Evolutionary conservation across 192 early-diverging fungal genomes (phyloP).

Genomic region (Haplosporangium gracile): DNA sequence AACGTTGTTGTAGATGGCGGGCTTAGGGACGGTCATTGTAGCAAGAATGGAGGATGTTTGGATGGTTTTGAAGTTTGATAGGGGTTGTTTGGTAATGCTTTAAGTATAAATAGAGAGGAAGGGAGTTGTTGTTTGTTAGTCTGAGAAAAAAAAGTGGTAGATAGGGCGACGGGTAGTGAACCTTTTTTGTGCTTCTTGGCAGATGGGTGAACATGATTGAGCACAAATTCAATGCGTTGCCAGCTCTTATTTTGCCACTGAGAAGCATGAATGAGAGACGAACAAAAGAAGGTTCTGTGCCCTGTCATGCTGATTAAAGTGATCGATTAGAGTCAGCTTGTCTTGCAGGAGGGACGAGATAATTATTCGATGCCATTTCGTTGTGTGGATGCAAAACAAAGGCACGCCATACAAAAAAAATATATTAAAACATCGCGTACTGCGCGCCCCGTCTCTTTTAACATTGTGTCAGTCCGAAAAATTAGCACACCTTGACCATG

Average conservation of each 20-base stretch:
- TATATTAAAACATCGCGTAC: too few species aligned
- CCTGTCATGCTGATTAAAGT: neutral
- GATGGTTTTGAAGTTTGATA: neutral
- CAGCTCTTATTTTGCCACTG: too few species aligned
- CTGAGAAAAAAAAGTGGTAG: neutral
- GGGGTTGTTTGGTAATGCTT: neutral
- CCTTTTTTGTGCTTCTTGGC: neutral
- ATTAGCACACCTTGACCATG: too few species aligned
- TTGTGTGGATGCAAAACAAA: too few species aligned
- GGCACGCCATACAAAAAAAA: too few species aligned
- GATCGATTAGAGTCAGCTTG: neutral
- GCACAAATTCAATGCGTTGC: too few species aligned
- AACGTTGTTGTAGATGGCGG: slow-evolving; percentile 64
- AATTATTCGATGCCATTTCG: too few species aligned
- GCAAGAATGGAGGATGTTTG: neutral
- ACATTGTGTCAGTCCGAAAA: too few species aligned
- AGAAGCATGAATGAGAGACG: neutral
- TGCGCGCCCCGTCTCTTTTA: too few species aligned
- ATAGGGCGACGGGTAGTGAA: neutral
- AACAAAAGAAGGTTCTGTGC: neutral
- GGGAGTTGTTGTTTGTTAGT: neutral
- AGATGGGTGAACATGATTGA: too few species aligned
- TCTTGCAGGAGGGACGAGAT: neutral
- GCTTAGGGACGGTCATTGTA: slow-evolving; percentile 23
- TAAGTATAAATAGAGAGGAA: neutral